phyloP scores from a whole-genome alignment of 148 eudicot genomes.

The Vaccinium myrtillus region DNA sequence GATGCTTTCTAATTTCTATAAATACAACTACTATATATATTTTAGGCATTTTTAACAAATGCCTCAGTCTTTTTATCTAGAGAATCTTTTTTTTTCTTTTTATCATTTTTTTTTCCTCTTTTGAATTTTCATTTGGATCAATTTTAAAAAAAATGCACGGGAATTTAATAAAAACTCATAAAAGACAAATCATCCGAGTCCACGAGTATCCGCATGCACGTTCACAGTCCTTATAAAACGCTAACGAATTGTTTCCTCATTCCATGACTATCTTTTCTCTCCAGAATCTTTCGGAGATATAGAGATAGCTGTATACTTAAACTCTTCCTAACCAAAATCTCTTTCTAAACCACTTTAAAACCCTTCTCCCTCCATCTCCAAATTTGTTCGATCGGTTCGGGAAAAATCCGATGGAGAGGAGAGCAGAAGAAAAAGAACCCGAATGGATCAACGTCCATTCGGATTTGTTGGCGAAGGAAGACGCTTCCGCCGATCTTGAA shows the following conservation, averaged over 20 bases:
- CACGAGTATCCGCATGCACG: not conserved
- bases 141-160: too few species aligned
- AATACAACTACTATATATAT: too few species aligned
- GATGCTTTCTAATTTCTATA: too few species aligned
- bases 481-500: not conserved
- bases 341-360: conserved; percentile 8
- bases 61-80: too few species aligned
- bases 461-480: not conserved
- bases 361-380: not conserved
- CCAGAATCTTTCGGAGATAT: not conserved
- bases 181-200: not conserved
- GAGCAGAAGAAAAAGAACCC: not conserved
- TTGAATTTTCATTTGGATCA: too few species aligned
- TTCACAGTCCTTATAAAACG: not conserved
- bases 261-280: not conserved
- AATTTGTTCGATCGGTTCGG: not conserved
- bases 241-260: not conserved
- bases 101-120: too few species aligned
- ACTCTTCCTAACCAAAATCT: not conserved
- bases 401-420: not conserved
- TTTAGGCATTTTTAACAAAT: too few species aligned
- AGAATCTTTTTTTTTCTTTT: too few species aligned
- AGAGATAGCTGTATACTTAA: not conserved
- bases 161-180: too few species aligned
- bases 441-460: not conserved